These are phyloP conservation scores for Keithomyces neogunnii DNA, from an alignment of 2,329 filamentous ascomycete genomes.

Conservation along the genomic window DNA sequence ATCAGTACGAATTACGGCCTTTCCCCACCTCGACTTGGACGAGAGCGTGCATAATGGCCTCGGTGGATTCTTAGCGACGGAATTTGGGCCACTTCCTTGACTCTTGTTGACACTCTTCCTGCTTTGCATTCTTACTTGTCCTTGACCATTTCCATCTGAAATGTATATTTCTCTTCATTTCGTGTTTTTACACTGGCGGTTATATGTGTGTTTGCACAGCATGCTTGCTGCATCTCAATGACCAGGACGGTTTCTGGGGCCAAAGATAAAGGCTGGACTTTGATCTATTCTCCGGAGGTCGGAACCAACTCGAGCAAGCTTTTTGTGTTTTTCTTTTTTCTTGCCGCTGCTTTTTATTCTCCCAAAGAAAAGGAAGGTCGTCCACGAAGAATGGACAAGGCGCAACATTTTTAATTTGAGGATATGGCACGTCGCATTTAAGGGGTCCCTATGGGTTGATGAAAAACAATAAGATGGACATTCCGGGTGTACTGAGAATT, in stretches of 20 bases:
- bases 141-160: background rate
- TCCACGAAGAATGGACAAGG: slow-evolving; percentile 6
- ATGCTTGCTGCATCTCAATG: background rate
- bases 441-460: slow-evolving; percentile 1
- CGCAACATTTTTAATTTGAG: slow-evolving; percentile 7
- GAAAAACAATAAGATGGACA: slow-evolving; percentile 1
- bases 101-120: background rate
- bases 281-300: slow-evolving; percentile 17
- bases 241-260: background rate
- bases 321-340: too few relatives aligned
- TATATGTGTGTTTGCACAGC: background rate
- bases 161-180: slow-evolving; percentile 8
- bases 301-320: slow-evolving; percentile 6
- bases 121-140: slow-evolving; percentile 5
- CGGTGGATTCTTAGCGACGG: background rate
- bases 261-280: slow-evolving; percentile 20
- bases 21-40: background rate
- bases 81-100: background rate
- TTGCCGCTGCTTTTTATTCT: background rate
- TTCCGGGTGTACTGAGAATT: background rate
- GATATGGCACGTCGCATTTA: slow-evolving; percentile 7
- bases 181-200: background rate
- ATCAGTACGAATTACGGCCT: slow-evolving; percentile 7
- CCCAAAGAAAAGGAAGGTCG: slow-evolving; percentile 2
- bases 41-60: background rate